phyloP scores from a whole-genome alignment of 139 green algal species.

The Pleodorina starrii region DNA sequence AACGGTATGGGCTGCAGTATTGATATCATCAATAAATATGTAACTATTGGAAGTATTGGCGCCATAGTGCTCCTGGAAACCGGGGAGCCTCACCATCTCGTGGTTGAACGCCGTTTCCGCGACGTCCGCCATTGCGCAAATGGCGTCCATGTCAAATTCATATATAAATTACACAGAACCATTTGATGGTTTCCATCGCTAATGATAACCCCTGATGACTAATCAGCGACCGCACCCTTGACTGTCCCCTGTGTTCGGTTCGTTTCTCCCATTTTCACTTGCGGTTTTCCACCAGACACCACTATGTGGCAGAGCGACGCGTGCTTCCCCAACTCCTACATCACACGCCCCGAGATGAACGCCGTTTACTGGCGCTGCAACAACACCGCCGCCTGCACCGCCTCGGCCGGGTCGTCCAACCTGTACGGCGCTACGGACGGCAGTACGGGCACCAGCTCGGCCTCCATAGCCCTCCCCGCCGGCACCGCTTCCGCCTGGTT shows the following conservation, averaged over 20 bases:
- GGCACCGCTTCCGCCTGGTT: neutral
- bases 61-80: neutral
- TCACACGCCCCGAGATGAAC: conserved; percentile 18
- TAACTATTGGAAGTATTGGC: neutral
- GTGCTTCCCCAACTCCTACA: conserved; percentile 31
- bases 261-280: too few species aligned
- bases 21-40: neutral
- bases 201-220: neutral
- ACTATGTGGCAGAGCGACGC: conserved; percentile 41
- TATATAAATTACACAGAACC: too few species aligned
- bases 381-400: neutral
- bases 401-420: neutral
- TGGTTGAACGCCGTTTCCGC: neutral
- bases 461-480: neutral
- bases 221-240: too few species aligned
- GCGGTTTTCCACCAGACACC: neutral
- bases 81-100: too few species aligned
- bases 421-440: neutral
- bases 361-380: neutral
- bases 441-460: neutral
- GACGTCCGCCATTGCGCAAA: neutral
- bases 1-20: neutral
- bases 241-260: too few species aligned
- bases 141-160: too few species aligned
- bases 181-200: neutral